Base-by-base conservation (phyloP, 305 asterid genomes). In the Withania somnifera region DNA sequence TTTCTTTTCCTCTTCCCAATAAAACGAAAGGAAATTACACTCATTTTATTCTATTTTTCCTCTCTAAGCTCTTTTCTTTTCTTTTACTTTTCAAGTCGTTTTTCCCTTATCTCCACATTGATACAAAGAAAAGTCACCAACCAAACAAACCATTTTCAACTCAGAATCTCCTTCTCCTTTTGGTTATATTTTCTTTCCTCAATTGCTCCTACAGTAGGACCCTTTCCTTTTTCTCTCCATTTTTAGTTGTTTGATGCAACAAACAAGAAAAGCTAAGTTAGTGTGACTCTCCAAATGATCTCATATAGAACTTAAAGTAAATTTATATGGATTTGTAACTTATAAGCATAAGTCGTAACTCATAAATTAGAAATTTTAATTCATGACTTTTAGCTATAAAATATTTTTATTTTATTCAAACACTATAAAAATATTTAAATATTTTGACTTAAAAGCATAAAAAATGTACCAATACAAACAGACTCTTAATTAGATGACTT, bases 281-380 rank as follows among this genome's bases (percentile, higher is more conserved):
- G 80, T n/a, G 88, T 82, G 85, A 69, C 87, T 82, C 87, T 87
- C 89, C 85, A 78, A 8, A n/a, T n/a, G n/a, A 84, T n/a, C n/a
- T n/a, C n/a, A n/a, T n/a, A n/a, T n/a, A n/a, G n/a, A n/a, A n/a
- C n/a, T n/a, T n/a, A n/a, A n/a, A n/a, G n/a, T n/a, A n/a, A n/a
- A n/a, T n/a, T n/a, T n/a, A n/a, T n/a, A n/a, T n/a, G n/a, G n/a
- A n/a, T n/a, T n/a, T n/a, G n/a, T n/a, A n/a, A n/a, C n/a, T n/a
- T n/a, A n/a, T n/a, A n/a, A n/a, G n/a, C n/a, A n/a, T n/a, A n/a
- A n/a, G n/a, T n/a, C n/a, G n/a, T n/a, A n/a, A n/a, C n/a, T n/a
- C n/a, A n/a, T n/a, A n/a, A n/a, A n/a, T n/a, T n/a, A n/a, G n/a
- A n/a, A n/a, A n/a, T n/a, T n/a, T n/a, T n/a, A n/a, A n/a, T n/a